Conservation (phyloP, 805 yeast species). For the Wickerhamiella domercqiae region DNA sequence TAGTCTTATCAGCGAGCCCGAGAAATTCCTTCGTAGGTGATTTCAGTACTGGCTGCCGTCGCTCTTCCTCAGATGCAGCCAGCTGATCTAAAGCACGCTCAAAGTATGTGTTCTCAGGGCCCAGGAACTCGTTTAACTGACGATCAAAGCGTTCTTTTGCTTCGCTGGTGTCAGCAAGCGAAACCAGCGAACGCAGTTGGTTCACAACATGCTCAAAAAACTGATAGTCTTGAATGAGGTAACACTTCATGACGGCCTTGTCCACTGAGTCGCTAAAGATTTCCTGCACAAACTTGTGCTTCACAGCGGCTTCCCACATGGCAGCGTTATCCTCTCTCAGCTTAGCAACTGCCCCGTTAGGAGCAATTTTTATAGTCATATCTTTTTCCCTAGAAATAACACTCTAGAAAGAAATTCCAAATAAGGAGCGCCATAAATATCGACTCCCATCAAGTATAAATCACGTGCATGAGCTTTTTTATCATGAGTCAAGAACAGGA, state of each 20-base stretch:
- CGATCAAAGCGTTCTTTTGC: constrained; percentile 5
- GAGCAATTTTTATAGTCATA: not conserved
- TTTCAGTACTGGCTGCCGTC: not conserved
- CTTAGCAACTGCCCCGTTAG: not conserved
- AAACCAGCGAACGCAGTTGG: constrained; percentile 1
- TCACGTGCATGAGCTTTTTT: too few relatives aligned
- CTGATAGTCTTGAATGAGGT: constrained; percentile 9
- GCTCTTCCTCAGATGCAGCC: not conserved
- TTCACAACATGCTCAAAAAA: constrained; percentile 5
- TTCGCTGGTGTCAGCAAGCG: constrained; percentile 5
- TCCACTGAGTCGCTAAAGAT: constrained; percentile 8
- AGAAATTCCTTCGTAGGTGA: not conserved
- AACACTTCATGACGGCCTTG: constrained; percentile 5
- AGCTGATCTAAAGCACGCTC: constrained; percentile 1
- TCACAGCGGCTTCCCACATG: not conserved
- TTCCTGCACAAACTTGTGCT: constrained; percentile 7
- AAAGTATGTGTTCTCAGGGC: constrained; percentile 10
- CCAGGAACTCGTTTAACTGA: constrained; percentile 8
- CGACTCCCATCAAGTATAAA: too few relatives aligned
- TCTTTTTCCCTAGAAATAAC: too few relatives aligned
- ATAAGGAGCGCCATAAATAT: too few relatives aligned
- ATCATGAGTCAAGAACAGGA: too few relatives aligned
- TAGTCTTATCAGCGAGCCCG: not conserved
- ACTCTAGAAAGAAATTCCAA: too few relatives aligned
- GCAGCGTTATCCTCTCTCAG: not conserved